These are phyloP conservation scores for Nakataea oryzae DNA, from an alignment of 2,329 filamentous ascomycete species.

Conservation along the genomic window DNA sequence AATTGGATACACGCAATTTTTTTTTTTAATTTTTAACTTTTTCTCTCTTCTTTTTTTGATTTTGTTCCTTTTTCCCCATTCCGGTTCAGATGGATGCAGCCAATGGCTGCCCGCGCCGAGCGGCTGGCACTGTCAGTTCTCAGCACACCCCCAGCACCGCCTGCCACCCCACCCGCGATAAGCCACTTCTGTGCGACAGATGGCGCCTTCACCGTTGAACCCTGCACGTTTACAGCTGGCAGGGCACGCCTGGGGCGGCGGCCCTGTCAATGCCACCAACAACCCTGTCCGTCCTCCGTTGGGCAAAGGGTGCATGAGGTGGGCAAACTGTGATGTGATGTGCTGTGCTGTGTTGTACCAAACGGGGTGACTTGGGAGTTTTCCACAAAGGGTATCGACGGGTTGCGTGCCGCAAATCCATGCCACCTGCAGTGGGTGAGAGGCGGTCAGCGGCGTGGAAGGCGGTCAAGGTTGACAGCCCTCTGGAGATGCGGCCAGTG, in stretches of 20 bases:
- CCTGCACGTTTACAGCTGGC: not conserved
- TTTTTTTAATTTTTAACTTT: not conserved
- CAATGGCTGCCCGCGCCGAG: not conserved
- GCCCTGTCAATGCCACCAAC: not conserved
- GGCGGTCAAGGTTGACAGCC: not conserved
- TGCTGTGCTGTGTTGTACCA: no score
- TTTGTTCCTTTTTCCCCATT: no score
- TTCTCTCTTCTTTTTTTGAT: not conserved
- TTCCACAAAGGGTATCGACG: no score
- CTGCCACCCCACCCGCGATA: not conserved
- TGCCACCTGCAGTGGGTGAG: not conserved
- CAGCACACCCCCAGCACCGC: not conserved
- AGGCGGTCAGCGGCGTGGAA: not conserved
- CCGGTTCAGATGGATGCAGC: no score
- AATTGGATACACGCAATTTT: not conserved
- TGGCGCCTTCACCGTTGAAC: not conserved
- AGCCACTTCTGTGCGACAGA: not conserved
- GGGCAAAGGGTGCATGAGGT: no score
- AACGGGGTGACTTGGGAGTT: not conserved
- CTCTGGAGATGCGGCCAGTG: not conserved
- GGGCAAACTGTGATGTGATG: no score
- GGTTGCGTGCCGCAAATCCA: no score
- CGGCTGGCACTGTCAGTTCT: not conserved
- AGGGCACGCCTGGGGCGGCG: not conserved
- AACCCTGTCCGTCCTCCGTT: not conserved